Base-by-base conservation (phyloP, 495 filamentous ascomycete species). In the Daldinia concentrica region DNA sequence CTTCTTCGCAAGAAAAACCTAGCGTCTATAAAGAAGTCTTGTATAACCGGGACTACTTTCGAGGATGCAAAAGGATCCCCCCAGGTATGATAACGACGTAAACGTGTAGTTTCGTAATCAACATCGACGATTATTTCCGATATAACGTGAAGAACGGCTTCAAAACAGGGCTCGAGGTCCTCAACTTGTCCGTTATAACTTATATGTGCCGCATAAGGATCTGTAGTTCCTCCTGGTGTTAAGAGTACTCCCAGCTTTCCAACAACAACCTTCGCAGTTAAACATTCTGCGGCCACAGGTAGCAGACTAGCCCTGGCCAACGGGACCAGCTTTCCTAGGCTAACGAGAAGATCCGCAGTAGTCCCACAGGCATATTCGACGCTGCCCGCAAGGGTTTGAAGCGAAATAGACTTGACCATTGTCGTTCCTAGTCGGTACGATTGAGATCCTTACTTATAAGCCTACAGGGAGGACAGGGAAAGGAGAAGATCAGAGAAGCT, bases 11-110 rank as follows among this genome's bases (percentile, higher is more conserved):
- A 32, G 41, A 48, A 55, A 32, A 61, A 64, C 17, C 50, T 64
- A 17, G 61, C 64, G 36, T 73, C 61, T 61, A 68, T 62, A 30
- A 73, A 68, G 32, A 73, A 64, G 61, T 73, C 70, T 27, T 68
- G 70, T 17, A 68, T 37, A 32, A 51, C 70, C 6, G 64, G 70
- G 6, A 68, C 61, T 5, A 51, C 32, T 51, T 68, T 72, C 11
- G 60, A 64, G 27, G 70, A 59, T 41, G 64, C 70, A 50, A 68
- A 64, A 24, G 70, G 70, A 24, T 68, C 70, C 41, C 70, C 70
- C 50, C 60, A 32, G 5, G 50, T 52, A 24, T 60, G 43, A 45
- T 65, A 73, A 9, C 70, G 70, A 26, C 61, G 70, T 19, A 68
- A 22, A 36, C 70, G 70, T 2, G 59, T 68, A 8, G 64, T 58